phyloP scores from a whole-genome alignment of 345 rosid genomes.

The Garcia nutans region DNA sequence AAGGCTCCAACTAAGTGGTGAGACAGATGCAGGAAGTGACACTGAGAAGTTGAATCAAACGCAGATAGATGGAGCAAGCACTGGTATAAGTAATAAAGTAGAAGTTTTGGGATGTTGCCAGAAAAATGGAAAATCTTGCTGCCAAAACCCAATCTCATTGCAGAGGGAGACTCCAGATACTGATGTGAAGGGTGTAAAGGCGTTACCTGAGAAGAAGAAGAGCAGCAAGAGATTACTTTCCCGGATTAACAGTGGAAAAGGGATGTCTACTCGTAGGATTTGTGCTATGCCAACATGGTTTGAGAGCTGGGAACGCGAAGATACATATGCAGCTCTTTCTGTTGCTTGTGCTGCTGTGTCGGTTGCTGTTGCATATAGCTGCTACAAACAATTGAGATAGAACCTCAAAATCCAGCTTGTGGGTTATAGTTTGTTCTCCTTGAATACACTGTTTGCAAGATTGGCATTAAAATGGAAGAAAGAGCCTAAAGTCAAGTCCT shows the following conservation, averaged over 20 bases:
- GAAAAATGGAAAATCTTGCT: conserved; percentile 55
- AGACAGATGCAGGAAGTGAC: conserved; percentile 25
- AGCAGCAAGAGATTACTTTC: conserved; percentile 35
- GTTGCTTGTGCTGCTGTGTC: conserved; percentile 78
- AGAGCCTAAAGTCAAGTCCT: neutral
- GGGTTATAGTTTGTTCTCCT: neutral
- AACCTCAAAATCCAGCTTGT: neutral
- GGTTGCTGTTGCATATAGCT: conserved; percentile 66
- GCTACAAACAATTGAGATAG: conserved; percentile 58
- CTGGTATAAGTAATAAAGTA: conserved; percentile 30
- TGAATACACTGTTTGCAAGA: conserved; percentile 4
- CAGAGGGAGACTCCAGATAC: conserved; percentile 28
- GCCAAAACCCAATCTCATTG: conserved; percentile 36
- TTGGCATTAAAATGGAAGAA: neutral
- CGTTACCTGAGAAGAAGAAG: conserved; percentile 44
- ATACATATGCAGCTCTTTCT: conserved; percentile 77
- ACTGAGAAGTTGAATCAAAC: conserved; percentile 29
- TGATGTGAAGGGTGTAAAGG: conserved; percentile 26
- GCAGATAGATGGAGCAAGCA: conserved; percentile 26
- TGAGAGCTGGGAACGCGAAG: conserved; percentile 89
- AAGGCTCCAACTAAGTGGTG: conserved; percentile 50
- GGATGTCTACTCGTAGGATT: conserved; percentile 35
- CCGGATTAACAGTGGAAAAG: conserved; percentile 41
- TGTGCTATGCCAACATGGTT: conserved; percentile 61
- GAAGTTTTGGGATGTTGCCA: conserved; percentile 59